Percentiles rank a stretch among this genome's conserved stretches.
phyloP scores from a whole-genome alignment of 2,329 filamentous ascomycete genomes.

The Colletotrichum graminicola region DNA sequence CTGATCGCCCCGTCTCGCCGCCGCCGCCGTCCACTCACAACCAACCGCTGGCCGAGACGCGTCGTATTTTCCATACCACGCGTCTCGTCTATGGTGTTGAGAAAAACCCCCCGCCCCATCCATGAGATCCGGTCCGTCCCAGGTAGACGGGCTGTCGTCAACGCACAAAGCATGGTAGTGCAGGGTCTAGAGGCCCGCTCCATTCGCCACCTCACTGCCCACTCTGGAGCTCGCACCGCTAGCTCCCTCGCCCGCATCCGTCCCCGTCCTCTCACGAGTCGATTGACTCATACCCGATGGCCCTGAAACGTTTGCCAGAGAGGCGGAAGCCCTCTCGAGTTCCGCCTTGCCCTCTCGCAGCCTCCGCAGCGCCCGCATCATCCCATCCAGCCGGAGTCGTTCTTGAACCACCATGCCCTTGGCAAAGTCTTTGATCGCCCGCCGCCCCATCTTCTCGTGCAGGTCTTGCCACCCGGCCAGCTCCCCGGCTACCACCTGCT shows the following conservation, averaged over 20 bases:
- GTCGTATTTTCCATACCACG: slow-evolving; percentile 40
- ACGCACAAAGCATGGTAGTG: slow-evolving; percentile 7
- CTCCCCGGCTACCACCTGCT: slow-evolving; percentile 92
- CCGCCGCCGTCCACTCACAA: slow-evolving; percentile 19
- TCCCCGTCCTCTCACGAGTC: slow-evolving; percentile 25
- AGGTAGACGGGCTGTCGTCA: slow-evolving; percentile 9
- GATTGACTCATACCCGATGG: slow-evolving; percentile 38
- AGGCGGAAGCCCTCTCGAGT: slow-evolving; percentile 23
- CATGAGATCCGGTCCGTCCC: slow-evolving; percentile 12
- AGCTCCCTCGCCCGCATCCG: slow-evolving; percentile 37
- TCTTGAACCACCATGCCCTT: slow-evolving; percentile 84
- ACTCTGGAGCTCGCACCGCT: slow-evolving; percentile 23
- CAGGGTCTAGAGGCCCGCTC: slow-evolving; percentile 20
- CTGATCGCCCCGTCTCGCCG: slow-evolving; percentile 25
- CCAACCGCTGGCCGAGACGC: slow-evolving; percentile 33
- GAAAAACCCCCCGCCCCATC: slow-evolving; percentile 4
- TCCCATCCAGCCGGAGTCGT: slow-evolving; percentile 80
- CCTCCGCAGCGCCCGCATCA: slow-evolving; percentile 82
- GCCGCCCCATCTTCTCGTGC: slow-evolving; percentile 81
- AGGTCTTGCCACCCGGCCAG: slow-evolving; percentile 94
- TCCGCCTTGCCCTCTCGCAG: slow-evolving; percentile 54
- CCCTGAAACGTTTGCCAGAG: slow-evolving; percentile 35
- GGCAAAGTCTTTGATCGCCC: slow-evolving; percentile 81
- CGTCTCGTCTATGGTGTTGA: slow-evolving; percentile 42
- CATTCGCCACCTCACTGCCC: slow-evolving; percentile 34